Percentiles rank a stretch among this genome's conserved stretches.
Conservation (phyloP, 2,329 filamentous ascomycete species). For the Xylariaceae sp. region DNA sequence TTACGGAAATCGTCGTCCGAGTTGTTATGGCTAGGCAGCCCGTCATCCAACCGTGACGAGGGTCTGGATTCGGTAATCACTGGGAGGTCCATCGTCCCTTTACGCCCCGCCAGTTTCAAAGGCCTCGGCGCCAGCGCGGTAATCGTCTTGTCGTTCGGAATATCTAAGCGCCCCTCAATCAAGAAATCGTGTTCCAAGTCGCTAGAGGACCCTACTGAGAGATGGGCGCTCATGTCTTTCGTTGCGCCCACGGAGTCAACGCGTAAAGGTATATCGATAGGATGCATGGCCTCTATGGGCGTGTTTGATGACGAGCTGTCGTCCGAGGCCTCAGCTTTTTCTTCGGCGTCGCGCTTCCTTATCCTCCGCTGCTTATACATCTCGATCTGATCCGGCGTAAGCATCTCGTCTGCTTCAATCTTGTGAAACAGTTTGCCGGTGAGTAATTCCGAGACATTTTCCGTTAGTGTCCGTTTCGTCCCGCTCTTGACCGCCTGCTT, state of each 20-base stretch:
- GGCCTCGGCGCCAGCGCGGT: conserved; percentile 32
- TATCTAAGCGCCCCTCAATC: conserved; percentile 18
- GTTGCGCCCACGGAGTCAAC: conserved; percentile 38
- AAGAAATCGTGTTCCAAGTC: conserved; percentile 23
- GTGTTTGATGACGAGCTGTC: conserved; percentile 36
- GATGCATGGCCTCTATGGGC: conserved; percentile 45
- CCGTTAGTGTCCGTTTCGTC: conserved; percentile 48
- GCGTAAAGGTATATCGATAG: conserved; percentile 42
- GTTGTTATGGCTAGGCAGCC: conserved; percentile 17
- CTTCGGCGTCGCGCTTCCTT: conserved; percentile 30
- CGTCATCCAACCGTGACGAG: conserved; percentile 11
- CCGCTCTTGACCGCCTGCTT: conserved; percentile 29
- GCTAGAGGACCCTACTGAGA: conserved; percentile 27
- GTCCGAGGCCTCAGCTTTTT: conserved; percentile 29
- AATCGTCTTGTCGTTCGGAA: conserved; percentile 23
- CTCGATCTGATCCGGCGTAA: conserved; percentile 48
- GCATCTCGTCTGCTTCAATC: conserved; percentile 54
- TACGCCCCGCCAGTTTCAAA: conserved; percentile 23
- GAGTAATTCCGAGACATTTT: conserved; percentile 54
- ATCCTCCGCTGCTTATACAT: conserved; percentile 39
- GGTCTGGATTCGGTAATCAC: conserved; percentile 27
- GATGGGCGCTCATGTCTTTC: conserved; percentile 24
- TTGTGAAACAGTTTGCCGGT: conserved; percentile 49
- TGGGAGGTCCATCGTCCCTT: conserved; percentile 24
- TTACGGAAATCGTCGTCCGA: conserved; percentile 10